These are phyloP conservation scores for Zygnema cylindricum DNA, from an alignment of 139 green algal species.

Conservation along the genomic window DNA sequence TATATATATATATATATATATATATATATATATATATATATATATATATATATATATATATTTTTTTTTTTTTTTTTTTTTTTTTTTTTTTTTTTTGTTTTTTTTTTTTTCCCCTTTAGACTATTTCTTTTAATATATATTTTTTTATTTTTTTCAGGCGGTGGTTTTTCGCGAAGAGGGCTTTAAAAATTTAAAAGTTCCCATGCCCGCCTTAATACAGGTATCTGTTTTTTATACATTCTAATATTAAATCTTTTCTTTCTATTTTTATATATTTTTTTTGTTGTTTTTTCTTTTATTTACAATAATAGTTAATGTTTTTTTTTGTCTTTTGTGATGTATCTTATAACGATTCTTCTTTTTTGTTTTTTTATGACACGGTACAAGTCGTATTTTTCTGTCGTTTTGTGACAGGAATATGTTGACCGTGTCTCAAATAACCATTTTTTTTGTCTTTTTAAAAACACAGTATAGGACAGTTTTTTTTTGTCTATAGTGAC, in stretches of 20 bases:
- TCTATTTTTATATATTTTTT: not conserved
- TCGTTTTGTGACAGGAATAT: conserved; percentile 84
- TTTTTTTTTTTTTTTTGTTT: not conserved
- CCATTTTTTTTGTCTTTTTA: too few relatives aligned
- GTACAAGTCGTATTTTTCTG: too few relatives aligned
- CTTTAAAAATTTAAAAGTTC: conserved; percentile 61
- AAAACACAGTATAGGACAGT: not conserved
- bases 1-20: too few relatives aligned
- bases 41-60: too few relatives aligned
- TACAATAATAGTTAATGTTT: too few relatives aligned
- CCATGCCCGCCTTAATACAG: conserved; percentile 62
- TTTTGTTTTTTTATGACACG: too few relatives aligned
- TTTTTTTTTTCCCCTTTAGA: not conserved
- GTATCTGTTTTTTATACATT: conserved; percentile 16
- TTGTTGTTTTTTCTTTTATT: not conserved
- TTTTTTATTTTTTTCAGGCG: not conserved
- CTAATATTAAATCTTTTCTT: not conserved
- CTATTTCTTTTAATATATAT: not conserved
- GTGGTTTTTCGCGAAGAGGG: conserved; percentile 52
- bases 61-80: not conserved
- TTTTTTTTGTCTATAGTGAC: not conserved
- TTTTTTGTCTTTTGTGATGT: conserved; percentile 7
- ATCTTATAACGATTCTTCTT: not conserved
- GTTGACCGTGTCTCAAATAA: too few relatives aligned
- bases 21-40: too few relatives aligned